Evolutionary conservation across 176 grass and related monocot genomes (phyloP), one percentile per base, ranked within the genome.

Genomic region (Saccharum officinarum): DNA sequence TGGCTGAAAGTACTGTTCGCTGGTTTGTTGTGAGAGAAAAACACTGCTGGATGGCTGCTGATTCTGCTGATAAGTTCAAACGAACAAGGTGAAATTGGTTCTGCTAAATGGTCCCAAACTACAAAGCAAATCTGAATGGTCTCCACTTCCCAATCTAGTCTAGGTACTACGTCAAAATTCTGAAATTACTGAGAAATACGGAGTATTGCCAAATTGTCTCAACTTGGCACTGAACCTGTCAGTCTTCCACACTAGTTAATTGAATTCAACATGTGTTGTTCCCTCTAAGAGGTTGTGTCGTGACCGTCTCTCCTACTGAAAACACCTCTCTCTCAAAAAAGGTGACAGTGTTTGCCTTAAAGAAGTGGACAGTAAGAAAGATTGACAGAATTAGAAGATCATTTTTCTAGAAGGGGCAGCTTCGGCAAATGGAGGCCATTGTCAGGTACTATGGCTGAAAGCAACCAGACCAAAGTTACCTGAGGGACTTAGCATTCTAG

Each of bases 121-220:
- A 33, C 70, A 40, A 71, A 61, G 33, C 30, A 47, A 22, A 25
- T 80, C 67, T 89, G 49, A 84, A 75, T 57, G 72, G 47, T 75
- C 39, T 9, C 20, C 62, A n/a, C 16, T 18, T 50, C 23, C 0
- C 14, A 68, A 12, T 39, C 59, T 16, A 23, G 18, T 13, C 31
- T 18, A 71, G 16, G 2, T 12, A 18, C 26, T 22, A 0, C 8
- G 61, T 2, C 65, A 71, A 22, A 41, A 17, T 39, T 50, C 25
- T 46, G 67, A 38, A 54, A 46, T 44, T 84, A 12, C 42, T 12
- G 18, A 33, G 25, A 2, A 20, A 28, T 9, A 1, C 2, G 6
- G 54, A 10, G 20, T n/a, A 25, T 20, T 38, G 10, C 65, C 16
- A 40, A 40, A 64, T 26, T 83, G 40, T 39, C 46, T 4, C 41